Evolutionary conservation across 148 eudicot genomes (phyloP), one percentile per base, ranked within the genome.

Genomic region (Nyssa sinensis): DNA sequence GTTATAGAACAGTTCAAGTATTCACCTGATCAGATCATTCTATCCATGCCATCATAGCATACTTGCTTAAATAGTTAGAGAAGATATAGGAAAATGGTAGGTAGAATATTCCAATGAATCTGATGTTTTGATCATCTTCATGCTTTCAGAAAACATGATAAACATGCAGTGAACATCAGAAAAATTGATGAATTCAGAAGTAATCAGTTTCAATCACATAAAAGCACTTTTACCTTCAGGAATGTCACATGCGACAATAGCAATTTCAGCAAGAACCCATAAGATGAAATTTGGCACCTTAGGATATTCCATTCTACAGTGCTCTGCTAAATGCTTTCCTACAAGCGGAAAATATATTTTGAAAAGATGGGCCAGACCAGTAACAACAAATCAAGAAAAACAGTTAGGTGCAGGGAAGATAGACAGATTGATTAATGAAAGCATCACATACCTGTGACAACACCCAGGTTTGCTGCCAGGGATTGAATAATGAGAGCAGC

Each of bases 241-340:
- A 77, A 95, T 95, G 81, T 95, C 99, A 64, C 99, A 95, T 21
- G 98, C 99, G 64, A 93, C 96, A 71, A 95, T 83, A 37, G 97
- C 79, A 64, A 89, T 83, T 90, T 95, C 99, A 72, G 99, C 98
- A 75, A 95, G 85, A 82, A 95, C 64, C 99, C 99, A 95, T 74
- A 95, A 77, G 68, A 93, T 83, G 69, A 90, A 93, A 74, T 95
- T 95, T 27, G 99, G 94, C 83, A 88, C 86, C 77, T 79, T 93
- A 31, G 96, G 81, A 81, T 95, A 95, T 73, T 95, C 98, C 62
- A 72, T 73, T 71, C 90, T 86, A 72, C 99, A 95, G 78, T 95
- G 99, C 85, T 95, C 99, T n/a, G 99, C 99, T 81, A 95, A 80
- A 87, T 95, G 99, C 81, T 93, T 95, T 71, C 99, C 99, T 95